phyloP scores from a whole-genome alignment of 495 filamentous ascomycete genomes.

The Aspergillus biplanus region DNA sequence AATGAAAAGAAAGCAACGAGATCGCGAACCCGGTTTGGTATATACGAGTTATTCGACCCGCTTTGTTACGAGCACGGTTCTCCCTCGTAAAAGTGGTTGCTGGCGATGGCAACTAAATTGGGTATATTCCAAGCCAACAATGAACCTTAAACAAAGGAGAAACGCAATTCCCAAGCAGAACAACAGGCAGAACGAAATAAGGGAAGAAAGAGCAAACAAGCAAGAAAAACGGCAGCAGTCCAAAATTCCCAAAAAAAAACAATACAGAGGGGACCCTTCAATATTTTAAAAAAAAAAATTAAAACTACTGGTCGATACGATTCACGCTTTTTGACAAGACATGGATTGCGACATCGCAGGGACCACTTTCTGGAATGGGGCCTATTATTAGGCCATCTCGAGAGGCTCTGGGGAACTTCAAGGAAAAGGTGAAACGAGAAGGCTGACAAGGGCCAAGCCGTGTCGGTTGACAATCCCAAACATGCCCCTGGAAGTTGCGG shows the following conservation, averaged over 20 bases:
- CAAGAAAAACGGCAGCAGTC: conserved; percentile 4
- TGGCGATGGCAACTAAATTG: conserved; percentile 11
- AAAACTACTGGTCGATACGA: conserved; percentile 16
- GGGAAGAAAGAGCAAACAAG: background rate
- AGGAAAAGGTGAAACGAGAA: conserved; percentile 27
- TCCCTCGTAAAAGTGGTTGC: conserved; percentile 10
- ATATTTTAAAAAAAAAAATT: conserved; percentile 6
- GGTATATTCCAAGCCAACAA: conserved; percentile 11
- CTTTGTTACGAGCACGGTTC: conserved; percentile 24
- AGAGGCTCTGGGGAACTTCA: conserved; percentile 17
- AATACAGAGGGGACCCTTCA: conserved; percentile 10
- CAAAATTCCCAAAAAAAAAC: conserved; percentile 4
- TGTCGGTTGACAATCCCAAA: conserved; percentile 20
- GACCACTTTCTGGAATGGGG: conserved; percentile 22
- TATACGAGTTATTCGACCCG: conserved; percentile 22
- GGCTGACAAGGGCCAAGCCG: conserved; percentile 24
- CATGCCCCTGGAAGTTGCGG: conserved; percentile 25
- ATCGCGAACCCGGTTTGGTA: conserved; percentile 13
- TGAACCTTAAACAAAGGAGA: conserved; percentile 5
- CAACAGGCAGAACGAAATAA: conserved; percentile 1
- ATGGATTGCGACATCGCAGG: conserved; percentile 25
- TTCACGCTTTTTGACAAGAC: conserved; percentile 25
- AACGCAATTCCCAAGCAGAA: background rate
- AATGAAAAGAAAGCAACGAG: too few relatives aligned
- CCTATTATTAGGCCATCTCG: conserved; percentile 14